Conservation (phyloP, 1,284 basidiomycete species). For the Entoloma clypeatum region DNA sequence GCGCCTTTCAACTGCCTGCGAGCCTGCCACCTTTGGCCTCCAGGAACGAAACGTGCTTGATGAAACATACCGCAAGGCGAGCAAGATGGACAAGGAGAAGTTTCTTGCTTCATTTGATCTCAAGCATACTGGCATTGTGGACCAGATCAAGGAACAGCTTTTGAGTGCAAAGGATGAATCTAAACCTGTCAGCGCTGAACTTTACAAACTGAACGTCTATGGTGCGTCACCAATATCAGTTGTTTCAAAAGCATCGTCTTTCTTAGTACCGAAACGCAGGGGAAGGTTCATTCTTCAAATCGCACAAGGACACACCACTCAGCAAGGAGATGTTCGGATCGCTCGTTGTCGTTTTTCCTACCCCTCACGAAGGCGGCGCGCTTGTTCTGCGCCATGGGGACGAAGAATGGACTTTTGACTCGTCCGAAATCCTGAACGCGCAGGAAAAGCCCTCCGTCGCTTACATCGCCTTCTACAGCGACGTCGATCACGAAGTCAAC, state of each 20-base stretch:
- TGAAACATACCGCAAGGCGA: conserved; percentile 32
- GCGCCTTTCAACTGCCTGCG: conserved; percentile 19
- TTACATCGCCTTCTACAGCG: conserved; percentile 35
- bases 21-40: conserved; percentile 29
- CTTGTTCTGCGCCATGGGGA: conserved; percentile 29
- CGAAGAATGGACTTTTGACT: conserved; percentile 27
- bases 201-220: conserved; percentile 31
- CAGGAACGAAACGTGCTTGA: conserved; percentile 28
- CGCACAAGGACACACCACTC: conserved; percentile 40
- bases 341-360: conserved; percentile 42
- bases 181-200: conserved; percentile 17
- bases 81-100: conserved; percentile 27
- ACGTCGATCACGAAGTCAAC: conserved; percentile 40
- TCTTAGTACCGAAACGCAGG: conserved; percentile 20
- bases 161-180: conserved; percentile 10
- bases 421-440: conserved; percentile 14
- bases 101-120: conserved; percentile 29
- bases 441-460: conserved; percentile 16
- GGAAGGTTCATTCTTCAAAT: conserved; percentile 39
- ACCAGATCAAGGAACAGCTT: conserved; percentile 16
- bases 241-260: not conserved
- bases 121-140: conserved; percentile 20
- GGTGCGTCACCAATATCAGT: conserved; percentile 14
- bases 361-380: conserved; percentile 36
- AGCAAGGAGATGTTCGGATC: conserved; percentile 42